phyloP scores from a whole-genome alignment of 257 asterid species.

The Solanum rostratum region DNA sequence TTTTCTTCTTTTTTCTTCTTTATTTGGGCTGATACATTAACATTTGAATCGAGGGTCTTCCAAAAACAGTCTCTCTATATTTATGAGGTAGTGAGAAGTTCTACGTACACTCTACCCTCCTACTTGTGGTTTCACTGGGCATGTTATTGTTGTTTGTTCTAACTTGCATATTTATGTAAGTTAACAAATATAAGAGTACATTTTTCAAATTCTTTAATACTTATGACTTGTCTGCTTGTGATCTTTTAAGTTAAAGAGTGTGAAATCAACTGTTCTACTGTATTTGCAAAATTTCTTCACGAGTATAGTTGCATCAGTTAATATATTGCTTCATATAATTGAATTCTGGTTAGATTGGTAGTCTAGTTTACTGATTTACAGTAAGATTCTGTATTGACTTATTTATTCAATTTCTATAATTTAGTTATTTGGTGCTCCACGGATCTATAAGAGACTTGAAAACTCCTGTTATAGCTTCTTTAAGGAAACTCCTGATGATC shows the following conservation, averaged over 20 bases:
- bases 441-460: conserved; percentile 45
- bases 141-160: neutral
- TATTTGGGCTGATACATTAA: too few species aligned
- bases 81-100: too few species aligned
- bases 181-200: neutral
- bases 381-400: neutral
- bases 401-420: neutral
- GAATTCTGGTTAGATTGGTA: neutral
- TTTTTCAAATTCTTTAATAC: neutral
- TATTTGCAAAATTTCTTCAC: neutral
- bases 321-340: neutral
- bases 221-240: neutral
- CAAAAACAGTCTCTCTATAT: too few species aligned
- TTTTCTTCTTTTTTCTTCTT: too few species aligned
- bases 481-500: conserved; percentile 50
- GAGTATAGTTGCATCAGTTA: neutral
- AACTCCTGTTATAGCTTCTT: conserved; percentile 23
- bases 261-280: neutral
- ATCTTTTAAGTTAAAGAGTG: neutral
- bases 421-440: conserved; percentile 77
- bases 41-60: too few species aligned
- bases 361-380: neutral
- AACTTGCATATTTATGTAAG: neutral
- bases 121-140: too few species aligned
- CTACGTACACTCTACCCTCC: too few species aligned